Conservation (phyloP, 2,329 filamentous ascomycete species). For the Hypoxylon sp. region DNA sequence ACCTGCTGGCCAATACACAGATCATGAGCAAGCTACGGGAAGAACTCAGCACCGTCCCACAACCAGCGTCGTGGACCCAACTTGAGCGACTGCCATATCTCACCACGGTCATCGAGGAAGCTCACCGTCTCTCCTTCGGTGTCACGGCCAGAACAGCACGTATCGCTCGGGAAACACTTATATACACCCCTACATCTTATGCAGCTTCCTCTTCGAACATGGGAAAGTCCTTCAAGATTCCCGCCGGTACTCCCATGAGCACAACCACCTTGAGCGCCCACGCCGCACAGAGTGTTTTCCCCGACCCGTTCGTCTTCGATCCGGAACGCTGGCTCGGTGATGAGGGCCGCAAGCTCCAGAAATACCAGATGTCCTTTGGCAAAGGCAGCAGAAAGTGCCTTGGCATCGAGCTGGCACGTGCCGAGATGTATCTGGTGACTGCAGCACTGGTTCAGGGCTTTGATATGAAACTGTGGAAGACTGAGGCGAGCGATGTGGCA, state of each 20-base stretch:
- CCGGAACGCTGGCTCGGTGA: constrained; percentile 46
- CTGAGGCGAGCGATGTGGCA: constrained; percentile 45
- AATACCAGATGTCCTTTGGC: constrained; percentile 45
- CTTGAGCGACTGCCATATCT: constrained; percentile 50
- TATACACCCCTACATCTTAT: constrained; percentile 43
- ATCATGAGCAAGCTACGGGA: constrained; percentile 47
- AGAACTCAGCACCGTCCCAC: constrained; percentile 43
- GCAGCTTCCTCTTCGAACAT: constrained; percentile 42
- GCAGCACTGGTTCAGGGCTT: constrained; percentile 45
- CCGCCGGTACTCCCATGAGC: constrained; percentile 42
- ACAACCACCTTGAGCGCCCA: constrained; percentile 43
- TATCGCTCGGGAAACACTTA: constrained; percentile 44
- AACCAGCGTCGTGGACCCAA: constrained; percentile 28
- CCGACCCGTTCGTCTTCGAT: constrained; percentile 44
- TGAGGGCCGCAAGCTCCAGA: constrained; percentile 41
- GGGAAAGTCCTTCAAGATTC: constrained; percentile 44
- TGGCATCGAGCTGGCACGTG: constrained; percentile 48
- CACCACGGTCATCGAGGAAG: constrained; percentile 50
- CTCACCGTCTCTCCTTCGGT: constrained; percentile 47
- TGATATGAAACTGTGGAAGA: constrained; percentile 47
- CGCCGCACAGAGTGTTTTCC: constrained; percentile 42
- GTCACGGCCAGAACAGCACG: constrained; percentile 44
- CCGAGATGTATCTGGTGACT: constrained; percentile 47
- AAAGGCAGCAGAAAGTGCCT: constrained; percentile 48
- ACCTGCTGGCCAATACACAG: constrained; percentile 47